These are phyloP conservation scores for Populus tremula DNA, from an alignment of 345 rosid species.

Conservation along the genomic window DNA sequence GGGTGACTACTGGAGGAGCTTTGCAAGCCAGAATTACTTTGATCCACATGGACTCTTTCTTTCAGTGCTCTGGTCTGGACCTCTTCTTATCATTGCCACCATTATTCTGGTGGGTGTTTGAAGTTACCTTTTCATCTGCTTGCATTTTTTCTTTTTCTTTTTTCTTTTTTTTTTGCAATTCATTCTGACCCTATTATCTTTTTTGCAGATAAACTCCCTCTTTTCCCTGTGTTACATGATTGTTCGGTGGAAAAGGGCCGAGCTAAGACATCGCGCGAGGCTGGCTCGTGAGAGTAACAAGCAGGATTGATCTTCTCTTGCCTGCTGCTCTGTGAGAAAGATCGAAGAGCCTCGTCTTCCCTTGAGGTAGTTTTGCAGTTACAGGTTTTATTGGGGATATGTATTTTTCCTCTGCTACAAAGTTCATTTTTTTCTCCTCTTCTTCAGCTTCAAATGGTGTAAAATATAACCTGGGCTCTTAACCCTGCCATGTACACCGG, in stretches of 20 bases:
- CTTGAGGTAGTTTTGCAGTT: not conserved
- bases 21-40: slow-evolving; percentile 87
- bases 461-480: not conserved
- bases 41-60: slow-evolving; percentile 80
- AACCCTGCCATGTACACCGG: not conserved
- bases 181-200: not conserved
- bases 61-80: slow-evolving; percentile 92
- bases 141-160: not conserved
- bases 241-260: slow-evolving; percentile 92
- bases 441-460: not conserved
- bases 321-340: not conserved
- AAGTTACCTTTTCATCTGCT: slow-evolving; percentile 1
- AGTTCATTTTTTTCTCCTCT: not conserved
- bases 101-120: slow-evolving; percentile 64
- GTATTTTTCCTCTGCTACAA: not conserved
- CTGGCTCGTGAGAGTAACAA: slow-evolving; percentile 49
- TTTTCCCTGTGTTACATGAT: slow-evolving; percentile 73
- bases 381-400: not conserved
- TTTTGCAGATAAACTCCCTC: slow-evolving; percentile 76
- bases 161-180: not conserved
- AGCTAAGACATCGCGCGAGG: slow-evolving; percentile 87
- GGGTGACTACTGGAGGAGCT: slow-evolving; percentile 68
- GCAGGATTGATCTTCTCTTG: slow-evolving; percentile 49
- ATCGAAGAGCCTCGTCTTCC: not conserved
- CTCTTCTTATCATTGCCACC: slow-evolving; percentile 75